Percentiles rank a stretch among this genome's conserved stretches.
Evolutionary conservation across 2,329 filamentous ascomycete genomes (phyloP).

Genomic region (Leptographium galeiforme): DNA sequence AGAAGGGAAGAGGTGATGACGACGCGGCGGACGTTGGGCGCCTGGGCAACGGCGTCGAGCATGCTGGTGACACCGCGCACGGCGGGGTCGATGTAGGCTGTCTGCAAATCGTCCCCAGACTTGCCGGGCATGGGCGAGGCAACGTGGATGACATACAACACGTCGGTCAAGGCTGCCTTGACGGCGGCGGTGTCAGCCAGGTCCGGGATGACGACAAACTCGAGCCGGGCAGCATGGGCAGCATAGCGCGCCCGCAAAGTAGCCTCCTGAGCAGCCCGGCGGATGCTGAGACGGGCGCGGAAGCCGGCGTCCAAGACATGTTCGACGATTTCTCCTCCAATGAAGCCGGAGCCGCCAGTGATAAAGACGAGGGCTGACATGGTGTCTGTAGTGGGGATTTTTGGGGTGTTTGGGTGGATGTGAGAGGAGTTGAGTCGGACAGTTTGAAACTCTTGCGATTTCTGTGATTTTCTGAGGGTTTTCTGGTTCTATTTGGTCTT

Average conservation of each 20-base stretch:
- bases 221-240: background rate
- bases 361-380: background rate
- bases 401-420: background rate
- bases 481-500: background rate
- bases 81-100: background rate
- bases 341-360: background rate
- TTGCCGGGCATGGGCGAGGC: background rate
- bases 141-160: background rate
- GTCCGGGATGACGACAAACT: background rate
- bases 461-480: background rate
- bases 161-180: background rate
- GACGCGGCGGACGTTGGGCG: background rate
- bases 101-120: background rate
- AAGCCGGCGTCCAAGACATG: background rate
- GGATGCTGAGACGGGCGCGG: background rate
- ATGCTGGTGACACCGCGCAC: background rate
- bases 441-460: no score
- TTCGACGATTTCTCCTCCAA: background rate
- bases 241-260: background rate
- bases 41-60: background rate
- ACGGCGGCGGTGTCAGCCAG: background rate
- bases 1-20: slow-evolving; percentile 4
- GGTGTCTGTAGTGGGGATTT: background rate
- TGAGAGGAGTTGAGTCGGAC: background rate
- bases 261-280: background rate